A percentile compares a stretch with the other conserved stretches of the same genome.
These are phyloP conservation scores for Arthromyces matolae DNA, from an alignment of 768 basidiomycete genomes.

Conservation along the genomic window DNA sequence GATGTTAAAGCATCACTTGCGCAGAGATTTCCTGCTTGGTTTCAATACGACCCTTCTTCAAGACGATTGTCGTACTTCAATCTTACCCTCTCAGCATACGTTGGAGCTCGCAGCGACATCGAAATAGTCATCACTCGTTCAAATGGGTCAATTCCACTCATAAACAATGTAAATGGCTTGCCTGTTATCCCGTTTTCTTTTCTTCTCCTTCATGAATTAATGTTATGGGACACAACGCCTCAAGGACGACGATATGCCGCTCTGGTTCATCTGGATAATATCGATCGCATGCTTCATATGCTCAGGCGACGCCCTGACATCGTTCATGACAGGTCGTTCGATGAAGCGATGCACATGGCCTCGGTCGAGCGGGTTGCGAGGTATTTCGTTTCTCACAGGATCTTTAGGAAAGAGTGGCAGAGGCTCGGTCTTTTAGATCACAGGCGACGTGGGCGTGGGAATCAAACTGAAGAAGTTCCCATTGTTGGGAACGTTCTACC, in stretches of 20 bases:
- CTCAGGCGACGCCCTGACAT: conserved; percentile 3
- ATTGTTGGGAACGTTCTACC: background rate
- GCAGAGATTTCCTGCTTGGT: conserved; percentile 1
- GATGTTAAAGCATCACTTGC: conserved; percentile 8
- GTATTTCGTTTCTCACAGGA: conserved; percentile 7
- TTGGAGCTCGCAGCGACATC: background rate
- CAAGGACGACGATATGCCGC: background rate
- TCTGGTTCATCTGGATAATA: background rate
- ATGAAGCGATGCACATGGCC: conserved; percentile 6
- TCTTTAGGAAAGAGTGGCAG: conserved; percentile 12
- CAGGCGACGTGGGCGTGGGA: background rate
- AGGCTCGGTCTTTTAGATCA: conserved; percentile 9
- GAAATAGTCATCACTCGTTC: conserved; percentile 3
- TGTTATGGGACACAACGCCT: conserved; percentile 9
- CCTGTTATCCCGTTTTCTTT: conserved; percentile 13
- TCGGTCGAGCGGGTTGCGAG: conserved; percentile 2
- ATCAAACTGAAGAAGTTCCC: no score
- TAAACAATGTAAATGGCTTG: conserved; percentile 1
- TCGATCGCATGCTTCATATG: conserved; percentile 9
- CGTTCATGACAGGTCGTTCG: conserved; percentile 8
- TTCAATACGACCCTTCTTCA: background rate
- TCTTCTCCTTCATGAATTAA: conserved; percentile 13
- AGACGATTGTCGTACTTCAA: conserved; percentile 1
- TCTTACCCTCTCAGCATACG: background rate
- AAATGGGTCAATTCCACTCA: background rate